Percentiles rank a stretch among this genome's conserved stretches.
These are phyloP conservation scores for Phaffia australis DNA, from an alignment of 768 basidiomycete genomes.

Conservation along the genomic window DNA sequence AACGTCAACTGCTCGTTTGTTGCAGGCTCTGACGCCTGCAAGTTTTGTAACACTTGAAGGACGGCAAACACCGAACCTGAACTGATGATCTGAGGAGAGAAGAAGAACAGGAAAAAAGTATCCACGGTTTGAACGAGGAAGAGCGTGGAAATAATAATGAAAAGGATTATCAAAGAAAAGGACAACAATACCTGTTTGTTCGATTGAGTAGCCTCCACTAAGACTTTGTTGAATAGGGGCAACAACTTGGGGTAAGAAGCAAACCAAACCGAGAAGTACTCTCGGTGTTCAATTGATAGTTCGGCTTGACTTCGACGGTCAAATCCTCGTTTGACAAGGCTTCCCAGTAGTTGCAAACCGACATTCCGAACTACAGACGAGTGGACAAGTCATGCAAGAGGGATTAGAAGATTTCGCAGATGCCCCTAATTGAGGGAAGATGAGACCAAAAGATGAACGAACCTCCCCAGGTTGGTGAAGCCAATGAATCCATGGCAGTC, in stretches of 20 bases:
- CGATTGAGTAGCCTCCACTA: slow-evolving; percentile 1
- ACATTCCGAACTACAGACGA: slow-evolving; percentile 18
- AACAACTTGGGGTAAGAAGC: slow-evolving; percentile 11
- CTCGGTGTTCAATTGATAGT: neutral
- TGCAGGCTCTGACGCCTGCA: slow-evolving; percentile 9
- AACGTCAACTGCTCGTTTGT: slow-evolving; percentile 11
- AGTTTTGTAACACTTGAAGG: slow-evolving; percentile 17
- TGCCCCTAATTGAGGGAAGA: neutral
- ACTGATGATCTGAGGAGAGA: slow-evolving; percentile 4
- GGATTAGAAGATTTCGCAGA: neutral
- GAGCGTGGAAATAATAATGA: no score
- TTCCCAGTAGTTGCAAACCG: slow-evolving; percentile 22
- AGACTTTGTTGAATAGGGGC: slow-evolving; percentile 1
- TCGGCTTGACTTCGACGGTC: slow-evolving; percentile 15
- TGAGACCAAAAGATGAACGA: no score
- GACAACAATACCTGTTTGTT: slow-evolving; percentile 6
- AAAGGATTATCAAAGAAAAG: neutral
- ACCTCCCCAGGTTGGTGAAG: slow-evolving; percentile 21
- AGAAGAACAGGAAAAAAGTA: no score
- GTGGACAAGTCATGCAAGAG: neutral
- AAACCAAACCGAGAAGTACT: slow-evolving; percentile 13
- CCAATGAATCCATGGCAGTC: slow-evolving; percentile 9
- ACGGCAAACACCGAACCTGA: slow-evolving; percentile 15
- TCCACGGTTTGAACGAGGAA: no score
- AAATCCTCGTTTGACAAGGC: slow-evolving; percentile 18